These are phyloP conservation scores for Yamadazyma buinensis DNA, from an alignment of 1,139 yeast genomes.

Conservation along the genomic window DNA sequence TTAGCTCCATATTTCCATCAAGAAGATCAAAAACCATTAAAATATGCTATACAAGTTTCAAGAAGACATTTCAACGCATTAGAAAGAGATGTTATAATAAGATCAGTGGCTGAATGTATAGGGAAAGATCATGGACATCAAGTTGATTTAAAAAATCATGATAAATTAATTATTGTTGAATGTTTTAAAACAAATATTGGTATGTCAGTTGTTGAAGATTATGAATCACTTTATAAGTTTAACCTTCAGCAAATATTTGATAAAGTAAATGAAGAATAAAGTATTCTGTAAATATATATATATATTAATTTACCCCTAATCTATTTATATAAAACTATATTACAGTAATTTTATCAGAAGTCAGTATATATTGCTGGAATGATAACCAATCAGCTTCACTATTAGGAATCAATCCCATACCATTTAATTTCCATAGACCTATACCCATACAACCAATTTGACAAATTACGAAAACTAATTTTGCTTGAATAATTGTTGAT, in stretches of 20 bases:
- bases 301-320: background rate
- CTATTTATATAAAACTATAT: constrained; percentile 1
- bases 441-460: constrained; percentile 65
- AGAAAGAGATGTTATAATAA: constrained; percentile 65
- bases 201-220: constrained; percentile 71
- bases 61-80: constrained; percentile 75
- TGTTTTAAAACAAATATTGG: constrained; percentile 84
- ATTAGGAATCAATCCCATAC: constrained; percentile 90
- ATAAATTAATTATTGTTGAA: constrained; percentile 76
- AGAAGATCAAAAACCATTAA: constrained; percentile 44
- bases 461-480: constrained; percentile 45
- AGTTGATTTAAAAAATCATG: constrained; percentile 79
- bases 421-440: constrained; percentile 80
- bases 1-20: constrained; percentile 68
- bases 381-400: constrained; percentile 88
- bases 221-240: constrained; percentile 50
- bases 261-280: constrained; percentile 24
- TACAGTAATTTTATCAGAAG: constrained; percentile 1
- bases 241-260: constrained; percentile 65
- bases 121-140: constrained; percentile 68
- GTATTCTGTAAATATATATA: constrained; percentile 4
- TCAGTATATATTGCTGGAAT: constrained; percentile 52
- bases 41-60: constrained; percentile 80
- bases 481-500: constrained; percentile 39
- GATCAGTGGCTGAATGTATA: constrained; percentile 65